Conservation (phyloP, 257 asterid species). For the Petunia secreta region DNA sequence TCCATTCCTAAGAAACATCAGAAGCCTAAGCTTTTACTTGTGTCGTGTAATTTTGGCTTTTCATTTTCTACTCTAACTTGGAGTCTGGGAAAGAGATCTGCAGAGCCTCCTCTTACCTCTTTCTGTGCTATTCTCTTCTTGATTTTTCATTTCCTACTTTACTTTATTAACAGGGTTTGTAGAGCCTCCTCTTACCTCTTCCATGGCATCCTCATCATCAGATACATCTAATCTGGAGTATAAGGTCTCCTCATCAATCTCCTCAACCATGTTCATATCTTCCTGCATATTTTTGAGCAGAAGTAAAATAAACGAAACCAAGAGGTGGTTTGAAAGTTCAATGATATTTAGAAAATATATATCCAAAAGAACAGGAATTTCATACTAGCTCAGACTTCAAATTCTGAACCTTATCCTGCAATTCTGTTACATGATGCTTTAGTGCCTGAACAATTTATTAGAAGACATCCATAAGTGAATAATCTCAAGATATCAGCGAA, state of each 20-base stretch:
- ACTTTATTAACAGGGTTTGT: background rate
- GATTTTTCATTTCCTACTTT: slow-evolving; percentile 1
- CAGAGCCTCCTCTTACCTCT: slow-evolving; percentile 15
- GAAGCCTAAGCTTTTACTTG: background rate
- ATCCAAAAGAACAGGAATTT: background rate
- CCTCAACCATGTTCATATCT: slow-evolving; percentile 48
- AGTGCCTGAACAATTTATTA: slow-evolving; percentile 58
- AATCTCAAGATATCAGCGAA: slow-evolving; percentile 9
- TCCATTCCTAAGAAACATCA: slow-evolving; percentile 18
- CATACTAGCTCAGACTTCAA: slow-evolving; percentile 68
- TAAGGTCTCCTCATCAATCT: slow-evolving; percentile 43
- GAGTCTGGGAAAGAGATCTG: background rate
- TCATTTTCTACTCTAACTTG: background rate
- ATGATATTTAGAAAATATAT: background rate
- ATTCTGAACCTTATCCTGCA: slow-evolving; percentile 65
- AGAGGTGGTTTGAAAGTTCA: background rate
- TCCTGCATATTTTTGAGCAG: slow-evolving; percentile 50
- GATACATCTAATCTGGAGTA: slow-evolving; percentile 41
- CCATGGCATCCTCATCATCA: slow-evolving; percentile 40
- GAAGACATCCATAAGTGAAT: slow-evolving; percentile 14
- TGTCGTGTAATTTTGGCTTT: background rate
- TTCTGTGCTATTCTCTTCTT: background rate
- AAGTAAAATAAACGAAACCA: slow-evolving; percentile 3
- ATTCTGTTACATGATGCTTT: slow-evolving; percentile 72
- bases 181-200: slow-evolving; percentile 38